Conservation (phyloP, 2,329 filamentous ascomycete genomes). For the Pseudogymnoascus sp. region DNA sequence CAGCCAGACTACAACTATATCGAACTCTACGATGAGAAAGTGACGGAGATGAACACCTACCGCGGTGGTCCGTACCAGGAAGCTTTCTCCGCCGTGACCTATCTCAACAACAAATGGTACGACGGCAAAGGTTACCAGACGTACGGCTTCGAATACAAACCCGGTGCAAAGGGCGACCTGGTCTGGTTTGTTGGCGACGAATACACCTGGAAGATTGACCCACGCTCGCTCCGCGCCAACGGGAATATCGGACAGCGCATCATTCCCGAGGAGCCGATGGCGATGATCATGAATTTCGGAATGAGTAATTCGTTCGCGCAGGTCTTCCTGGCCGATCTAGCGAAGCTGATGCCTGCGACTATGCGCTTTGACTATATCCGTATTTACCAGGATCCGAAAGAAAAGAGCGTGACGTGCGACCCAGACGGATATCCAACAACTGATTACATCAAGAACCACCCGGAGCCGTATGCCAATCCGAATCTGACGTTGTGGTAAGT, state of each 20-base stretch:
- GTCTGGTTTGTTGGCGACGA: slow-evolving; percentile 61
- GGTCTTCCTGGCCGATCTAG: slow-evolving; percentile 50
- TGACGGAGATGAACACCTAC: slow-evolving; percentile 52
- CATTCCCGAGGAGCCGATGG: slow-evolving; percentile 60
- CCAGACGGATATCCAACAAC: slow-evolving; percentile 60
- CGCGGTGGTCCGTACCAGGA: slow-evolving; percentile 55
- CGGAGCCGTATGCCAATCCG: slow-evolving; percentile 52
- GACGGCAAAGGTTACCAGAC: slow-evolving; percentile 54
- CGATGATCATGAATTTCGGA: slow-evolving; percentile 60
- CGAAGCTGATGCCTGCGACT: slow-evolving; percentile 48
- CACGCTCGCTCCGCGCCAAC: slow-evolving; percentile 53
- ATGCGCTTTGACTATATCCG: slow-evolving; percentile 64
- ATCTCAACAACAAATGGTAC: slow-evolving; percentile 59
- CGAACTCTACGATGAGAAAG: slow-evolving; percentile 52
- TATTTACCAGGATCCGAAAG: slow-evolving; percentile 57
- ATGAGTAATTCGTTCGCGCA: slow-evolving; percentile 59
- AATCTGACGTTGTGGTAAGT: slow-evolving; percentile 57
- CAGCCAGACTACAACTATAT: slow-evolving; percentile 57
- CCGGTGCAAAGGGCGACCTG: slow-evolving; percentile 51
- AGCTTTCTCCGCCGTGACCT: slow-evolving; percentile 52
- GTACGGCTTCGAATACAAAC: slow-evolving; percentile 56
- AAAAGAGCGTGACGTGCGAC: slow-evolving; percentile 56
- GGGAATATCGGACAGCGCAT: slow-evolving; percentile 60
- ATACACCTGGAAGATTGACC: slow-evolving; percentile 56
- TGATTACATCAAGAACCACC: slow-evolving; percentile 55